Conservation (phyloP, 2,329 filamentous ascomycete species). For the Davidsoniella virescens region DNA sequence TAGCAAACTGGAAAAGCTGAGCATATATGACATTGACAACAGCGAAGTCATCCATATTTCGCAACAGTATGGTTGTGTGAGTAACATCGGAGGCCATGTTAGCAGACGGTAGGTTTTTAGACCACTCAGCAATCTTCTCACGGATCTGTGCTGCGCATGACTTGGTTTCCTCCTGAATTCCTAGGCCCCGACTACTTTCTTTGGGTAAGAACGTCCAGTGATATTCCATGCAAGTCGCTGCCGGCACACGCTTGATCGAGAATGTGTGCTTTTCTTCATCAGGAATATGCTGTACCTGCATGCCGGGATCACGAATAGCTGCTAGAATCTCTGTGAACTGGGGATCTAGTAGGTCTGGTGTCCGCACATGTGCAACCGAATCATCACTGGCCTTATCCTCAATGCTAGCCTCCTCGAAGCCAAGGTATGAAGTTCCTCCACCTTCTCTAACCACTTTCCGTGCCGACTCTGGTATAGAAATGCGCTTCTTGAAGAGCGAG, state of each 20-base stretch:
- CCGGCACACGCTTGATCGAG: constrained; percentile 11
- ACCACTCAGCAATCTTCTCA: constrained; percentile 22
- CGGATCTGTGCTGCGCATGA: constrained; percentile 31
- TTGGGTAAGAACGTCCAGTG: constrained; percentile 27
- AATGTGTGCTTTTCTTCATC: constrained; percentile 5
- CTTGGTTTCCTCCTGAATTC: constrained; percentile 32
- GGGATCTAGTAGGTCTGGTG: constrained; percentile 51
- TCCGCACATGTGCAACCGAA: constrained; percentile 24
- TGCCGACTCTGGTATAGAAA: constrained; percentile 42
- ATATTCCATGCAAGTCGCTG: constrained; percentile 10
- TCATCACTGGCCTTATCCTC: constrained; percentile 23
- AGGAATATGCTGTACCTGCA: constrained; percentile 1
- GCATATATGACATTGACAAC: constrained; percentile 62
- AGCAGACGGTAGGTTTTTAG: constrained; percentile 16
- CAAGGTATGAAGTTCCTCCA: constrained; percentile 62
- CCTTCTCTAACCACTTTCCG: constrained; percentile 44
- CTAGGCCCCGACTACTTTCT: constrained; percentile 14
- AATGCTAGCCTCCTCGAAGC: constrained; percentile 40
- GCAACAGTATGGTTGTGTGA: constrained; percentile 51
- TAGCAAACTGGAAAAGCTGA: constrained; percentile 56
- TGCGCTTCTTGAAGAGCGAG: constrained; percentile 53
- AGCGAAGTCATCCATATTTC: constrained; percentile 65
- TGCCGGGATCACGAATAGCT: constrained; percentile 15
- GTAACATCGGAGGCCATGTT: constrained; percentile 29
- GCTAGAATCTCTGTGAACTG: constrained; percentile 33